A percentile compares a stretch with the other conserved stretches of the same genome.
Evolutionary conservation across 2,329 filamentous ascomycete species (phyloP).

Genomic region (Oidium heveae): DNA sequence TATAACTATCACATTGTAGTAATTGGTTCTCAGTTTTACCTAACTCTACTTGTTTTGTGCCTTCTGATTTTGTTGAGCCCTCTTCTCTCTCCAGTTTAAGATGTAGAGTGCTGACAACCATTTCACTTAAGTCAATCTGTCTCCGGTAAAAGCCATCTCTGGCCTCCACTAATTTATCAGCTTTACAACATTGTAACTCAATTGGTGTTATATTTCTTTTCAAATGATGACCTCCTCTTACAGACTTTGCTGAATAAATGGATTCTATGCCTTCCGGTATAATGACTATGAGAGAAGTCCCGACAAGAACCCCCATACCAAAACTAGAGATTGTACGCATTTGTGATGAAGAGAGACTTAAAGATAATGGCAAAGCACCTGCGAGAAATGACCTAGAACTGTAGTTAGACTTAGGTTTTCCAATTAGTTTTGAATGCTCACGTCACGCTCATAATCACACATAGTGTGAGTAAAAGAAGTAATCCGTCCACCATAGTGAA

Average conservation of each 20-base stretch:
- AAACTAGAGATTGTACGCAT: slow-evolving; percentile 74
- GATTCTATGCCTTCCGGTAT: slow-evolving; percentile 93
- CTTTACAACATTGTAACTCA: neutral
- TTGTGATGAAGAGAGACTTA: slow-evolving; percentile 67
- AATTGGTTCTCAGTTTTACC: neutral
- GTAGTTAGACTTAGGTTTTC: neutral
- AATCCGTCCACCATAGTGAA: slow-evolving; percentile 15
- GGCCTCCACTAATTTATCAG: neutral
- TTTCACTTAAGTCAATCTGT: neutral
- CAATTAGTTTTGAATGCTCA: slow-evolving; percentile 17
- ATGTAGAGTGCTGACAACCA: too few species aligned
- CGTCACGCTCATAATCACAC: slow-evolving; percentile 31
- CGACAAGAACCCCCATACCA: slow-evolving; percentile 81
- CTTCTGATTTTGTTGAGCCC: too few species aligned
- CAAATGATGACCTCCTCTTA: neutral
- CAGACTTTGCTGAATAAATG: slow-evolving; percentile 32
- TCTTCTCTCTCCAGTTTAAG: too few species aligned
- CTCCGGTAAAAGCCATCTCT: neutral
- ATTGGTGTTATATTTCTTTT: neutral
- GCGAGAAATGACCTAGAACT: slow-evolving; percentile 65
- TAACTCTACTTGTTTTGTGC: too few species aligned
- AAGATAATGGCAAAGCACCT: slow-evolving; percentile 70
- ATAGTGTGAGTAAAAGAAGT: slow-evolving; percentile 14
- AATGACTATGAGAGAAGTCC: slow-evolving; percentile 87
- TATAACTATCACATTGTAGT: slow-evolving; percentile 9